phyloP scores from a whole-genome alignment of 306 rosid species.

The Sesbania bispinosa region DNA sequence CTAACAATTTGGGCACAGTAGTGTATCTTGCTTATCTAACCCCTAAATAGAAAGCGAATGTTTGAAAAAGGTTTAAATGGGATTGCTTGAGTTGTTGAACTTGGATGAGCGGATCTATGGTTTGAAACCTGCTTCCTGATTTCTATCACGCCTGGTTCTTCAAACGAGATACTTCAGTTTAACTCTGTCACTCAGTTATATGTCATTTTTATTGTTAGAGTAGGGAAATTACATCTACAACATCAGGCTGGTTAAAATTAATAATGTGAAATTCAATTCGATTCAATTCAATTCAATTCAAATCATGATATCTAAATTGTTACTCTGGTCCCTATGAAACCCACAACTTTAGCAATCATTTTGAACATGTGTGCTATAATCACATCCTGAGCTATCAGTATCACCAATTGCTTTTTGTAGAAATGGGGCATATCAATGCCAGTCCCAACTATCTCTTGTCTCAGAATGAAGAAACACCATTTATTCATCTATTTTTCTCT shows the following conservation, averaged over 20 bases:
- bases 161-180: not conserved
- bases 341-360: not conserved
- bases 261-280: not conserved
- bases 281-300: too few relatives aligned
- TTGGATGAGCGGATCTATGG: constrained; percentile 20
- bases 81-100: constrained; percentile 8
- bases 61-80: not conserved
- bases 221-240: not conserved
- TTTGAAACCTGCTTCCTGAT: not conserved
- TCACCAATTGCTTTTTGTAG: not conserved
- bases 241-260: not conserved
- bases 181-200: not conserved
- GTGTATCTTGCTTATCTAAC: not conserved
- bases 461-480: constrained; percentile 1
- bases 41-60: not conserved
- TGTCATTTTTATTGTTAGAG: not conserved
- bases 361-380: not conserved
- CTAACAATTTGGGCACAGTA: not conserved
- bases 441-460: not conserved
- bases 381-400: not conserved
- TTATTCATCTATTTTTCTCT: not conserved
- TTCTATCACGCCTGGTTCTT: not conserved
- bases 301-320: not conserved
- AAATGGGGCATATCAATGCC: not conserved
- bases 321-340: not conserved